Evolutionary conservation across 2,329 filamentous ascomycete species (phyloP).

Genomic region (Aspergillus novoparasiticus): DNA sequence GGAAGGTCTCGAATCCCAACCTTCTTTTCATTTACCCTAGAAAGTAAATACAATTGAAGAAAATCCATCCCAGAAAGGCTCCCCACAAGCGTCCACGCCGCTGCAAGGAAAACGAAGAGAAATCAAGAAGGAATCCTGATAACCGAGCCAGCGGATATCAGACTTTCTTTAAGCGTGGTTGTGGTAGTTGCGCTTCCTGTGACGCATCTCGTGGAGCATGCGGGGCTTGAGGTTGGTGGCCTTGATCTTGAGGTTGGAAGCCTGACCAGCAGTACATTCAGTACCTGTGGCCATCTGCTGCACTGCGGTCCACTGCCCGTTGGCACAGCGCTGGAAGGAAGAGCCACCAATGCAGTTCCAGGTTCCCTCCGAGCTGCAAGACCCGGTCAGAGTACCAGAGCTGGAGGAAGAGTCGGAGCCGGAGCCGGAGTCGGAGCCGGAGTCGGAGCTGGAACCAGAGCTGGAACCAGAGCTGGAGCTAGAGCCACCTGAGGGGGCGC

Average conservation of each 20-base stretch:
- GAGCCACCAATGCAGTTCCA: constrained; percentile 62
- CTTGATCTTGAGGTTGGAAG: constrained; percentile 27
- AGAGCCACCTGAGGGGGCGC: background rate
- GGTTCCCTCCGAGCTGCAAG: constrained; percentile 57
- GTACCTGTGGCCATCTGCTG: constrained; percentile 58
- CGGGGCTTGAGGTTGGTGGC: constrained; percentile 27
- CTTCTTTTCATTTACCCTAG: background rate
- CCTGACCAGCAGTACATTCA: constrained; percentile 49
- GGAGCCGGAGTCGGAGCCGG: constrained; percentile 18
- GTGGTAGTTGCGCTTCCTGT: constrained; percentile 29
- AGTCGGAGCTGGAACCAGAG: constrained; percentile 18
- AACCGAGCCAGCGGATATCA: constrained; percentile 22
- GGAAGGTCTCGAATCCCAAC: background rate
- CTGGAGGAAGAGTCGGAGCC: constrained; percentile 28
- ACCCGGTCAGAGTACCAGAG: constrained; percentile 40
- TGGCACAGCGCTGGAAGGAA: constrained; percentile 65
- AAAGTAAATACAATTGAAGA: constrained; percentile 19
- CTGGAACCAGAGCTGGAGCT: constrained; percentile 1
- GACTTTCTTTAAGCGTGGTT: constrained; percentile 26
- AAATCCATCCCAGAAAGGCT: constrained; percentile 10
- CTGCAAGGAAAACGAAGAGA: constrained; percentile 17
- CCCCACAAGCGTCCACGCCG: constrained; percentile 7
- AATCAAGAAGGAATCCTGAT: background rate
- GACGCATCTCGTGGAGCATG: constrained; percentile 30
- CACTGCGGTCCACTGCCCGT: constrained; percentile 56